These are phyloP conservation scores for Microthyrium microscopicum DNA, from an alignment of 2,329 filamentous ascomycete species.

Conservation along the genomic window DNA sequence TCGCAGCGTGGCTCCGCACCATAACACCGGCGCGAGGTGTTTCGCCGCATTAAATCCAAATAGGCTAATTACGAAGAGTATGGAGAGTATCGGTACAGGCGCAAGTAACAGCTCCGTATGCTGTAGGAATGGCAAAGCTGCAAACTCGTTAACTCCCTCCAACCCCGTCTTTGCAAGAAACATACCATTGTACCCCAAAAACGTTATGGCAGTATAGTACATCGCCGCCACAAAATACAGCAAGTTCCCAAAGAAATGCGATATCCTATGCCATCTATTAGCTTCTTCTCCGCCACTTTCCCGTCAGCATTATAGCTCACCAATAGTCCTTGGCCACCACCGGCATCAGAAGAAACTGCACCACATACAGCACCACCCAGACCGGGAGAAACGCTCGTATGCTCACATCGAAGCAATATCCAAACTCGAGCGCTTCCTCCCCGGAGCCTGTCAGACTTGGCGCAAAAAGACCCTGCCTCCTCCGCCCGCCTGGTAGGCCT, in stretches of 20 bases:
- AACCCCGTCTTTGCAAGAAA: background rate
- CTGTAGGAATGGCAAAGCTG: constrained; percentile 47
- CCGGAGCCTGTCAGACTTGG: constrained; percentile 36
- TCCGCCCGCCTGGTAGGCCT: constrained; percentile 32
- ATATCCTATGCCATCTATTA: constrained; percentile 24
- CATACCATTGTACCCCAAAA: constrained; percentile 48
- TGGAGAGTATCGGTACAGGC: constrained; percentile 41
- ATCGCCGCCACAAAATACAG: constrained; percentile 48
- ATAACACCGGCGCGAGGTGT: constrained; percentile 33
- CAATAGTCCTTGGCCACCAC: constrained; percentile 38
- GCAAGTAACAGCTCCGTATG: constrained; percentile 49
- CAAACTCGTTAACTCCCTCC: background rate
- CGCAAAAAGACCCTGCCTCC: constrained; percentile 41
- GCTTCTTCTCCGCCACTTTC: constrained; percentile 32
- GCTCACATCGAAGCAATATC: constrained; percentile 53
- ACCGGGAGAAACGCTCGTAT: constrained; percentile 52
- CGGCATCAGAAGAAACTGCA: constrained; percentile 52
- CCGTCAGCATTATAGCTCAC: constrained; percentile 15
- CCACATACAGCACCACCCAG: constrained; percentile 49
- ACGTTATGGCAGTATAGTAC: constrained; percentile 53
- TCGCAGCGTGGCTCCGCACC: constrained; percentile 29
- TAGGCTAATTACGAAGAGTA: constrained; percentile 40
- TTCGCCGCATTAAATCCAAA: constrained; percentile 35
- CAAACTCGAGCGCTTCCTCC: constrained; percentile 47
- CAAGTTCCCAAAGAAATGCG: constrained; percentile 45